Percentiles rank a stretch among this genome's conserved stretches.
Evolutionary conservation across 495 filamentous ascomycete genomes (phyloP).

Genomic region (Hypomontagnella monticulosa): DNA sequence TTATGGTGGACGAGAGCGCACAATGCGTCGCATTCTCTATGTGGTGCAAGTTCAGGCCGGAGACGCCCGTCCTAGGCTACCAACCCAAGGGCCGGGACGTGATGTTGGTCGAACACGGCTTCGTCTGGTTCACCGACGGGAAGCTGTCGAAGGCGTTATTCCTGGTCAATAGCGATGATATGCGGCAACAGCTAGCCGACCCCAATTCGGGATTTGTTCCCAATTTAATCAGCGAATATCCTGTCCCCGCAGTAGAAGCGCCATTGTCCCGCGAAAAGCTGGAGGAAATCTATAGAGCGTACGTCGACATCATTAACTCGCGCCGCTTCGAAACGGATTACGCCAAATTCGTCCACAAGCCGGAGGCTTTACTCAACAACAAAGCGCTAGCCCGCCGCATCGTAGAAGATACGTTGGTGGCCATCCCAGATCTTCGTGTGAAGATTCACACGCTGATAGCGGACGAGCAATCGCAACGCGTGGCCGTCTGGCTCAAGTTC

Average conservation of each 20-base stretch:
- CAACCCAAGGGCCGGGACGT: conserved; percentile 28
- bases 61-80: conserved; percentile 27
- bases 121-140: conserved; percentile 34
- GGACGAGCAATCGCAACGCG: conserved; percentile 29
- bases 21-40: conserved; percentile 32
- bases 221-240: conserved; percentile 28
- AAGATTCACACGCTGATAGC: conserved; percentile 30
- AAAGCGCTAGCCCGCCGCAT: conserved; percentile 23
- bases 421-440: conserved; percentile 33
- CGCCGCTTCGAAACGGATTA: conserved; percentile 21
- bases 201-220: conserved; percentile 13
- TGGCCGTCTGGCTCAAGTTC: conserved; percentile 39
- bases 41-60: conserved; percentile 32
- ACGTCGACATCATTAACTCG: conserved; percentile 29
- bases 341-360: conserved; percentile 27
- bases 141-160: conserved; percentile 33
- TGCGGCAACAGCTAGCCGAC: conserved; percentile 31
- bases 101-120: conserved; percentile 26
- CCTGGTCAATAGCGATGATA: conserved; percentile 33
- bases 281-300: conserved; percentile 19
- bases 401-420: conserved; percentile 27
- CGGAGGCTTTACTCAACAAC: conserved; percentile 29
- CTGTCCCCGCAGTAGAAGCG: conserved; percentile 11
- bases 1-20: conserved; percentile 28
- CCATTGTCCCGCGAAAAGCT: conserved; percentile 27